phyloP scores from a whole-genome alignment of 768 basidiomycete genomes.

The Agrocybe pediades region DNA sequence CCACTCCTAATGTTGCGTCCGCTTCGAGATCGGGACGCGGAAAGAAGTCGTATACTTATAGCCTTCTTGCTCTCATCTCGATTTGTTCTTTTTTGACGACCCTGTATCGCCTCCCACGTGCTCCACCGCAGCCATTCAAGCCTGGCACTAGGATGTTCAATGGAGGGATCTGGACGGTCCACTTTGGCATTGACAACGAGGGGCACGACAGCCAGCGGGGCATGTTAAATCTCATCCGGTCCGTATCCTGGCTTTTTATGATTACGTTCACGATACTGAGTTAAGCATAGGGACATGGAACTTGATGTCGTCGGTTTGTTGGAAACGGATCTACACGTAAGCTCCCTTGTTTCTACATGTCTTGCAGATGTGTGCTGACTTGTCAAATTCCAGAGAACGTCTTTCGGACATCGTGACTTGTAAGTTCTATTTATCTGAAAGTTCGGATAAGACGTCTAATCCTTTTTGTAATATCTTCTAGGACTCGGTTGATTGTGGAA shows the following conservation, averaged over 20 bases:
- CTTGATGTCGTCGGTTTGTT: conserved; percentile 84
- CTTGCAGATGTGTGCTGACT: not conserved
- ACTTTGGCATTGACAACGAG: conserved; percentile 81
- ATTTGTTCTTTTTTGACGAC: conserved; percentile 54
- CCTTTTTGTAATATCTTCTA: conserved; percentile 24
- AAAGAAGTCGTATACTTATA: conserved; percentile 30
- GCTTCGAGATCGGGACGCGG: not conserved
- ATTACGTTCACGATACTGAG: not conserved
- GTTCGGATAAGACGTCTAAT: conserved; percentile 8
- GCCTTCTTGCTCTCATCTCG: conserved; percentile 39
- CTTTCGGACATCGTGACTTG: conserved; percentile 86
- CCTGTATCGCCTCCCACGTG: conserved; percentile 52
- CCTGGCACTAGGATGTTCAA: conserved; percentile 68
- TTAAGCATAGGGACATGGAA: conserved; percentile 64
- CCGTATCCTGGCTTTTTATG: conserved; percentile 4
- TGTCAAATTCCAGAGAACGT: conserved; percentile 31
- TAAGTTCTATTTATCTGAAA: conserved; percentile 28
- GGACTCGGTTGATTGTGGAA: conserved; percentile 75
- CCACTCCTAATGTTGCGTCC: not conserved
- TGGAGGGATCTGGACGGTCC: conserved; percentile 90
- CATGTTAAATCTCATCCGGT: conserved; percentile 54
- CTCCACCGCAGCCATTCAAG: conserved; percentile 57
- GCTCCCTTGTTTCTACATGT: conserved; percentile 22
- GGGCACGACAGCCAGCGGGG: conserved; percentile 73
- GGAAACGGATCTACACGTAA: conserved; percentile 84